phyloP scores from a whole-genome alignment of 768 basidiomycete genomes.

The Mycena vulgaris region DNA sequence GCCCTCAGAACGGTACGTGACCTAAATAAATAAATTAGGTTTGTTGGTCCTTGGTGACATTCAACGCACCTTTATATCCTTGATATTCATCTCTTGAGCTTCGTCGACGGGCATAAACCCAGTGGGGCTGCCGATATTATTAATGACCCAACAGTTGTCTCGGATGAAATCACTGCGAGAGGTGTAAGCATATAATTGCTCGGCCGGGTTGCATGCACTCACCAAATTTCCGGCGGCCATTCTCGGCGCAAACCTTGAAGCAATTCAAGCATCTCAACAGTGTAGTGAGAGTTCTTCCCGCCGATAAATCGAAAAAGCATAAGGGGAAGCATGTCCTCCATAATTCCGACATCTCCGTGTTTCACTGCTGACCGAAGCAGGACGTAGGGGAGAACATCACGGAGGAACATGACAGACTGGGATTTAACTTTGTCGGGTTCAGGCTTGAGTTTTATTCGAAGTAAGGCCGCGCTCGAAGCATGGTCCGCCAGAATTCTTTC shows the following conservation, averaged over 20 bases:
- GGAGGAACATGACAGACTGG: constrained; percentile 45
- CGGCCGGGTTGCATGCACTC: constrained; percentile 15
- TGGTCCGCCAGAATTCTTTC: constrained; percentile 42
- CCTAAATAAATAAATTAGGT: background rate
- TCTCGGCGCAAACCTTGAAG: constrained; percentile 48
- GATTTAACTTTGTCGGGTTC: constrained; percentile 44
- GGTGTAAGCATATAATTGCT: background rate
- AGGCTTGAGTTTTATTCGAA: constrained; percentile 30
- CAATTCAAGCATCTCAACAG: constrained; percentile 51
- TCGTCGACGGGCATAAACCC: constrained; percentile 35
- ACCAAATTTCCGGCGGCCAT: constrained; percentile 50
- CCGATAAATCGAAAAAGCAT: constrained; percentile 53
- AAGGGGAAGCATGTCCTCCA: constrained; percentile 51
- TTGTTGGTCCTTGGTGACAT: too few relatives aligned
- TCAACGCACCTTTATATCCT: constrained; percentile 21
- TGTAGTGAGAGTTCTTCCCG: constrained; percentile 53
- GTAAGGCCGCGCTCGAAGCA: constrained; percentile 51
- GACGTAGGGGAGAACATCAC: constrained; percentile 55
- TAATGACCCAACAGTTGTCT: constrained; percentile 43
- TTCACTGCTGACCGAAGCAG: constrained; percentile 53
- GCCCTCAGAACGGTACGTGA: constrained; percentile 41
- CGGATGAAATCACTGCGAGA: constrained; percentile 35
- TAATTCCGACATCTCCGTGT: constrained; percentile 53
- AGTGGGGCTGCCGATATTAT: constrained; percentile 29
- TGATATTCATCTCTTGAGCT: constrained; percentile 44